Percentiles rank a stretch among this genome's conserved stretches.
Conservation (phyloP, 2,329 filamentous ascomycete genomes). For the Scorias spongiosa region DNA sequence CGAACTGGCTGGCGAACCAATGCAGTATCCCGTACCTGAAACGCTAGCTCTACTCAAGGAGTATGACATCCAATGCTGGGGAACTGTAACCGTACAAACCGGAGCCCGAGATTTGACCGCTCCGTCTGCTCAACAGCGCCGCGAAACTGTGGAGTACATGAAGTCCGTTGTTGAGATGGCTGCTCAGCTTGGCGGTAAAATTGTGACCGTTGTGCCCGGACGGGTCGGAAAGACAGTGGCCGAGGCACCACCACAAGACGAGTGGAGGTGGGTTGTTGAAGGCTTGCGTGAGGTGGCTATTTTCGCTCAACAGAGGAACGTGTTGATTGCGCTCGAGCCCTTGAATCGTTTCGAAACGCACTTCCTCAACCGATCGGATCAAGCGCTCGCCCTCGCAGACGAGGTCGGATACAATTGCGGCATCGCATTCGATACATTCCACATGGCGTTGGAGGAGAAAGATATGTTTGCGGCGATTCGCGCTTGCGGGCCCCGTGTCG, state of each 20-base stretch:
- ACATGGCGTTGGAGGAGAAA: neutral
- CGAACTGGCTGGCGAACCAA: slow-evolving; percentile 1
- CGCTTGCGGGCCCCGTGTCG: neutral
- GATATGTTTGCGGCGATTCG: neutral
- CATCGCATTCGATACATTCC: slow-evolving; percentile 1
- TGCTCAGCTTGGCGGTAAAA: neutral
- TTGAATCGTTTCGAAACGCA: slow-evolving; percentile 1
- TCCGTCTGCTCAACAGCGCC: neutral
- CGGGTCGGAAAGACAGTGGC: neutral
- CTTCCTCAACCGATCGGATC: neutral
- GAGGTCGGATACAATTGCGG: neutral
- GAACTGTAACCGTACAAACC: neutral
- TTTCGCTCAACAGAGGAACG: neutral
- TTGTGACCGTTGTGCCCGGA: neutral
- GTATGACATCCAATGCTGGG: slow-evolving; percentile 1
- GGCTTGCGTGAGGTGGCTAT: neutral
- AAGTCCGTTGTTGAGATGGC: neutral
- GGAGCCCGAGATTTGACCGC: slow-evolving; percentile 1
- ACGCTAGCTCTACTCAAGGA: neutral
- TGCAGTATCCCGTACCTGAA: neutral
- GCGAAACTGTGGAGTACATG: neutral
- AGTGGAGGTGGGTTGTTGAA: slow-evolving; percentile 1
- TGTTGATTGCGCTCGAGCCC: neutral
- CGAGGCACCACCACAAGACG: neutral
- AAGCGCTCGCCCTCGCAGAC: neutral